Evolutionary conservation across 1,139 yeast genomes (phyloP).

Genomic region (Geotrichum aggregatum): DNA sequence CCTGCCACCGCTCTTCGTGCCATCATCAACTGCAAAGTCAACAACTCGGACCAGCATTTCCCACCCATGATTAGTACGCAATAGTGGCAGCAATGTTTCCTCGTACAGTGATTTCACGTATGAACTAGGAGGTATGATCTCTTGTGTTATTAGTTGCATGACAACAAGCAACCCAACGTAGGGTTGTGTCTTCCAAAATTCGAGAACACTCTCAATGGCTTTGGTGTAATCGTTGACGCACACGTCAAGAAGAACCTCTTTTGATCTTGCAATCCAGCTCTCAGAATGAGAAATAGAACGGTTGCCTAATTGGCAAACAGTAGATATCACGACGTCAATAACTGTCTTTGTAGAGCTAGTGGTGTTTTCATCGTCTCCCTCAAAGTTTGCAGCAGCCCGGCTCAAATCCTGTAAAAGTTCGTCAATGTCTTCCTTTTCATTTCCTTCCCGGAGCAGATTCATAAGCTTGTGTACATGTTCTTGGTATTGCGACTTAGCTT

Average conservation of each 20-base stretch:
- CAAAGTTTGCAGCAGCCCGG: conserved; percentile 24
- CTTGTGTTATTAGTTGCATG: conserved; percentile 55
- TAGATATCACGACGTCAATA: conserved; percentile 61
- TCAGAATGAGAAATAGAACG: conserved; percentile 86
- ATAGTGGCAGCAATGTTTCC: conserved; percentile 13
- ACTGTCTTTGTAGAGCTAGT: conserved; percentile 47
- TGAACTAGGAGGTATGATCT: conserved; percentile 23
- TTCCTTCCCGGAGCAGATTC: conserved; percentile 34
- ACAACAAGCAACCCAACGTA: conserved; percentile 72
- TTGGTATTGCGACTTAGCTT: conserved; percentile 39
- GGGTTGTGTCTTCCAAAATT: conserved; percentile 79
- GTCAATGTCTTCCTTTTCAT: conserved; percentile 36
- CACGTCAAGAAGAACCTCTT: conserved; percentile 49
- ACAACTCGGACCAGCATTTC: conserved; percentile 26
- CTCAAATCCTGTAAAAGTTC: conserved; percentile 37
- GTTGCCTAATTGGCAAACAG: conserved; percentile 77
- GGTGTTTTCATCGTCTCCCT: conserved; percentile 30
- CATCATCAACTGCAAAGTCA: conserved; percentile 10
- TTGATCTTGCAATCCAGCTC: conserved; percentile 58
- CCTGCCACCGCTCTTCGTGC: neutral
- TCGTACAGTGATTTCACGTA: conserved; percentile 18
- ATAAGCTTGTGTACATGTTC: conserved; percentile 37
- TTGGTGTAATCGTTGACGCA: conserved; percentile 18
- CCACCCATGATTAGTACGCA: conserved; percentile 29
- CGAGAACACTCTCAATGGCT: conserved; percentile 59